These are phyloP conservation scores for Beauveria pseudobassiana DNA, from an alignment of 2,329 filamentous ascomycete genomes.

Conservation along the genomic window DNA sequence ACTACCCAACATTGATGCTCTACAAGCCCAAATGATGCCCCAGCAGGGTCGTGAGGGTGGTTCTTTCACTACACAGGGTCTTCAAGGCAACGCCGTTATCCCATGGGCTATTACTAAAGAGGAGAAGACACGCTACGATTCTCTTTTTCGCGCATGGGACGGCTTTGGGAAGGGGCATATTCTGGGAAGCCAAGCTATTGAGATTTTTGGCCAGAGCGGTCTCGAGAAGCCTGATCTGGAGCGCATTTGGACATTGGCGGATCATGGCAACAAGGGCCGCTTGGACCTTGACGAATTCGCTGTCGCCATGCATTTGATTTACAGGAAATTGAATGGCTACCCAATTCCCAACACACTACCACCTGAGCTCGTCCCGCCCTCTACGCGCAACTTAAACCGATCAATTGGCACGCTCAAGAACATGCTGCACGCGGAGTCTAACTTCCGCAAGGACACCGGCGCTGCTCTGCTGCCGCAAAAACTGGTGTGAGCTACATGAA, in stretches of 20 bases:
- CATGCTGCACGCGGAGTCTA: constrained; percentile 81
- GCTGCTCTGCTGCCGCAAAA: constrained; percentile 84
- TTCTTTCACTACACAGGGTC: constrained; percentile 73
- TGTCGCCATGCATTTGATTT: constrained; percentile 98
- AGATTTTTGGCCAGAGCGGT: constrained; percentile 95
- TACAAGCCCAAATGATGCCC: constrained; percentile 95
- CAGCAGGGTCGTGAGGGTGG: constrained; percentile 84
- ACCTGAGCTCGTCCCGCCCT: constrained; percentile 87
- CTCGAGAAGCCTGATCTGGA: constrained; percentile 86
- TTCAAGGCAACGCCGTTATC: constrained; percentile 90
- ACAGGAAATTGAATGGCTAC: constrained; percentile 93
- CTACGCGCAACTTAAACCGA: constrained; percentile 84
- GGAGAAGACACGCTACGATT: constrained; percentile 94
- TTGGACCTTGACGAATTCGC: constrained; percentile 96
- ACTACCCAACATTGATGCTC: constrained; percentile 84
- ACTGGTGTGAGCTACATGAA: constrained; percentile 99
- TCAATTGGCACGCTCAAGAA: constrained; percentile 91
- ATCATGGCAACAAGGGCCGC: constrained; percentile 88
- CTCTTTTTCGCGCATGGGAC: constrained; percentile 94
- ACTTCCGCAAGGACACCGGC: constrained; percentile 79
- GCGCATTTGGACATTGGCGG: constrained; percentile 87
- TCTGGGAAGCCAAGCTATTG: constrained; percentile 84
- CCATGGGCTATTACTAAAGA: constrained; percentile 99
- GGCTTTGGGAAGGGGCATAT: constrained; percentile 90
- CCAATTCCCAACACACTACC: constrained; percentile 82